Evolutionary conservation across 768 basidiomycete genomes (phyloP), one percentile per base, ranked within the genome.

Genomic region (Punctularia strigosozonata): DNA sequence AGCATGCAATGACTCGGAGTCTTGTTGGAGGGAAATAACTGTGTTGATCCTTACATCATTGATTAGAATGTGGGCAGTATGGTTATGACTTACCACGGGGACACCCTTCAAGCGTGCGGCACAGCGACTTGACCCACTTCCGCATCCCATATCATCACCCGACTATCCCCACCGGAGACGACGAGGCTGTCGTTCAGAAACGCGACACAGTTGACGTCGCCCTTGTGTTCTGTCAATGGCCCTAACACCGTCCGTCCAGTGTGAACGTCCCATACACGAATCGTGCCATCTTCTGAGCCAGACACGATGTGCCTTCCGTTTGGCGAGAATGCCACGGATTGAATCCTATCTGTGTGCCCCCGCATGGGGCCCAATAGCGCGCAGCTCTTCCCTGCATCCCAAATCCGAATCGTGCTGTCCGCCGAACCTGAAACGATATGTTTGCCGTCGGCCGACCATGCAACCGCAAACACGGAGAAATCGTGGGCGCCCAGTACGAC

Each of bases 361-460:
- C 19, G 10, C 8, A 34, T 8, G 4, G 36, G 42, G 7, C 3
- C 22, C 37, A 60, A 56, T 5, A 61, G 48, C 14, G 15, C 4
- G 13, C 31, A n/a, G 13, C 44, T 33, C n/a, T 24, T 25, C 3
- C 22, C 31, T 6, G 44, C 43, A 23, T 52, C 40, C 51, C 49
- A 52, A 30, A 55, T 33, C 28, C 44, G 37, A 10, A 42, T 41
- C 4, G 36, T 31, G 18, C 36, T 12, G 30, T 51, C 44, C 23
- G 39, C 19, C 1, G 41, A 38, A 5, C 46, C 50, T 5, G 48
- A 45, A 1, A 43, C 45, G 5, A 55, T 30, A 2, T 21, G 25
- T n/a, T 10, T n/a, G n/a, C 52, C 46, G 25, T 51, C 48, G 3
- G 46, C 46, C 2, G 46, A 50, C 41, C 50, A 48, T 15, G 46